Conservation (phyloP, 768 basidiomycete genomes). For the Melanogaster broomeanus region DNA sequence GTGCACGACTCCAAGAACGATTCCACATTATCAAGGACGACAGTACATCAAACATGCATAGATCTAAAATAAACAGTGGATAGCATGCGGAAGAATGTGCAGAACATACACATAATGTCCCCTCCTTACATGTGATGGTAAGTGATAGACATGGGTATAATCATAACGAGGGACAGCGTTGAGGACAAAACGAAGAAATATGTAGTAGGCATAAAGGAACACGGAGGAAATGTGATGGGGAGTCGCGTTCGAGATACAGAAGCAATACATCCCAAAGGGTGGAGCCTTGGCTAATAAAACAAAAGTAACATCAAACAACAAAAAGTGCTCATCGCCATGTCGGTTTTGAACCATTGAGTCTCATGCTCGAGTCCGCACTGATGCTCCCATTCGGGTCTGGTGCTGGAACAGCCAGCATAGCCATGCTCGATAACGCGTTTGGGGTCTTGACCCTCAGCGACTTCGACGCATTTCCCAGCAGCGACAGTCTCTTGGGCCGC, state of each 20-base stretch:
- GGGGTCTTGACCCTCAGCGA: constrained; percentile 35
- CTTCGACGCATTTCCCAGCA: constrained; percentile 43
- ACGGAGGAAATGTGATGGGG: constrained; percentile 2
- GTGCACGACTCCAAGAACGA: neutral
- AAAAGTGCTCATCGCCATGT: constrained; percentile 54
- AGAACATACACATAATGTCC: neutral
- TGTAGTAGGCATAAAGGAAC: neutral
- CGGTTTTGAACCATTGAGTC: constrained; percentile 42
- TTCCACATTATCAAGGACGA: constrained; percentile 13
- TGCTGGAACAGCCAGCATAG: constrained; percentile 32
- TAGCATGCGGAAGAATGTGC: constrained; percentile 20
- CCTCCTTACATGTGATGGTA: constrained; percentile 8
- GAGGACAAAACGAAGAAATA: neutral
- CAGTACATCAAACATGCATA: constrained; percentile 26
- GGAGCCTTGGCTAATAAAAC: constrained; percentile 11
- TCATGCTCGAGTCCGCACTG: constrained; percentile 51
- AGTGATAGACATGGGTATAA: constrained; percentile 17
- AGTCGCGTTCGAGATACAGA: constrained; percentile 5
- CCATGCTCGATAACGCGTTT: constrained; percentile 32
- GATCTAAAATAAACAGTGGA: constrained; percentile 25
- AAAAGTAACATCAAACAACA: constrained; percentile 5
- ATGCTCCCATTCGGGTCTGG: constrained; percentile 44
- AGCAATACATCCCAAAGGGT: constrained; percentile 19
- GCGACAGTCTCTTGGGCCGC: constrained; percentile 56
- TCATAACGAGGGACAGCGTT: constrained; percentile 17